Conservation (phyloP, 345 rosid species). For the Gossypioides kirkii region DNA sequence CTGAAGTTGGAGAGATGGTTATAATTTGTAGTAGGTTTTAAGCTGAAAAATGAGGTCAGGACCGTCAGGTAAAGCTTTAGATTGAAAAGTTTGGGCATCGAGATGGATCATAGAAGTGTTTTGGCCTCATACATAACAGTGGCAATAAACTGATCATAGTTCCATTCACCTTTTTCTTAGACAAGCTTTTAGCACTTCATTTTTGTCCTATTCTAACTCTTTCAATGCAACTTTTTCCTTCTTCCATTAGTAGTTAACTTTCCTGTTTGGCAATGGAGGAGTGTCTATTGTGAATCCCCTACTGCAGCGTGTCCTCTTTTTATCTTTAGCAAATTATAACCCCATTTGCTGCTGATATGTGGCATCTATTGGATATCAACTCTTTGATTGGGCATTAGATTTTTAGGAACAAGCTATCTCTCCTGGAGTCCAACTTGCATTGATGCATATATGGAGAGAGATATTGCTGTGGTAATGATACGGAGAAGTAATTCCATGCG, state of each 20-base stretch:
- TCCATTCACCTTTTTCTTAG: not conserved
- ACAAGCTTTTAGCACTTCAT: not conserved
- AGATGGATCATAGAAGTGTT: not conserved
- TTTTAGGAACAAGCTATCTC: not conserved
- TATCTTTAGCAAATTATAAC: not conserved
- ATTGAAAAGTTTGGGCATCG: not conserved
- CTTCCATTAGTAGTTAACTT: not conserved
- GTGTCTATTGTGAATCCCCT: not conserved
- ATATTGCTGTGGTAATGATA: not conserved
- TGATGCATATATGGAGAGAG: not conserved
- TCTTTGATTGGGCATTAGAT: not conserved
- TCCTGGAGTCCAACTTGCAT: not conserved
- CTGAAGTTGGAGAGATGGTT: not conserved
- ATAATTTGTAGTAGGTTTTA: not conserved
- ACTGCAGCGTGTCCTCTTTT: not conserved
- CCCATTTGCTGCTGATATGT: not conserved
- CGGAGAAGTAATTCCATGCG: not conserved
- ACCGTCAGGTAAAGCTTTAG: constrained; percentile 5
- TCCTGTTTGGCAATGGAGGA: not conserved
- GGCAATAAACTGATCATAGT: not conserved
- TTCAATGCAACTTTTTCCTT: not conserved
- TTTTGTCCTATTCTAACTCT: not conserved
- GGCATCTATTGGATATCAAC: not conserved
- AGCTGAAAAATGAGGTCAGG: not conserved
- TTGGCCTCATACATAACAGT: not conserved